Evolutionary conservation across 805 yeast genomes (phyloP).

Genomic region (Saccharomycopsis lassenensis): DNA sequence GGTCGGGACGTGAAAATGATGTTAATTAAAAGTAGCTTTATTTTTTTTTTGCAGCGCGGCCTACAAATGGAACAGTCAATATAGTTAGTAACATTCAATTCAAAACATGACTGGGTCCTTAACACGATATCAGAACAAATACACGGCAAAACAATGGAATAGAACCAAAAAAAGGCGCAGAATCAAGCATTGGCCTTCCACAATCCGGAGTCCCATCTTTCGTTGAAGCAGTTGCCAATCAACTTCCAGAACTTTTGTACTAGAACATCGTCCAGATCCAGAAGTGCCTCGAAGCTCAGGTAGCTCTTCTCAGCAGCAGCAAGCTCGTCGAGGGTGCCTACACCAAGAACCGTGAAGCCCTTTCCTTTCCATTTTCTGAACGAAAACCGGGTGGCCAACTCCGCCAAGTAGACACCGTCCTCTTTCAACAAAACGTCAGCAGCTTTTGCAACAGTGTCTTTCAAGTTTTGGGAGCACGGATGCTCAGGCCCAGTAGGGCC

Average conservation of each 20-base stretch:
- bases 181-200: too few relatives aligned
- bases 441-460: slow-evolving; percentile 31
- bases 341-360: slow-evolving; percentile 71
- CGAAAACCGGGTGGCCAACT: slow-evolving; percentile 70
- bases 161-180: too few relatives aligned
- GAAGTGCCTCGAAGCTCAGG: slow-evolving; percentile 29
- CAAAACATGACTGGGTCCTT: too few relatives aligned
- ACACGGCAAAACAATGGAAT: too few relatives aligned
- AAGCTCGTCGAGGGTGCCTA: slow-evolving; percentile 54
- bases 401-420: slow-evolving; percentile 60
- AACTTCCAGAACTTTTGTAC: slow-evolving; percentile 32
- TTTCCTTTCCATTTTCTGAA: slow-evolving; percentile 42
- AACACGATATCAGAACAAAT: too few relatives aligned
- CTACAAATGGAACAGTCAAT: too few relatives aligned
- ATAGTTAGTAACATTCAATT: too few relatives aligned
- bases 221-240: slow-evolving; percentile 42
- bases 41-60: too few relatives aligned
- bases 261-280: slow-evolving; percentile 32
- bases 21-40: too few relatives aligned
- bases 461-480: slow-evolving; percentile 59
- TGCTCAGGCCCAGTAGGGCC: slow-evolving; percentile 65
- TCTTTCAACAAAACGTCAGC: slow-evolving; percentile 34
- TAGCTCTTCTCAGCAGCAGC: slow-evolving; percentile 49
- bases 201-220: slow-evolving; percentile 51
- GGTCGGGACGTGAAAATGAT: too few relatives aligned